These are phyloP conservation scores for Leishmania tropica DNA, from an alignment of 208 protist species.

Conservation along the genomic window DNA sequence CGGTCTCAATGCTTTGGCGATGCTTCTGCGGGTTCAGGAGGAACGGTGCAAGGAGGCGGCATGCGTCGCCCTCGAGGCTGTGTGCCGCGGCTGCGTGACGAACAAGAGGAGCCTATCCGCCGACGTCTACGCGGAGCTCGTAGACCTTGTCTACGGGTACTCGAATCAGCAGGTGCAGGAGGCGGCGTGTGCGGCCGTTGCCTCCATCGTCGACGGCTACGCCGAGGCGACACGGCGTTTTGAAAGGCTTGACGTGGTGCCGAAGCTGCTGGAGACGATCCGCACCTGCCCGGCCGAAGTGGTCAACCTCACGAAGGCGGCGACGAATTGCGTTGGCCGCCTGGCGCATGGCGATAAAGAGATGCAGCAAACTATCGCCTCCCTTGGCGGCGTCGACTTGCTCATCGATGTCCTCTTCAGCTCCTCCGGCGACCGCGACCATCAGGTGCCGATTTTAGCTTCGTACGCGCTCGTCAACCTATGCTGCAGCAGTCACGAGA, in stretches of 20 bases:
- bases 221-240: conserved; percentile 60
- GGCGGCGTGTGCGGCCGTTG: conserved; percentile 85
- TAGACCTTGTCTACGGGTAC: conserved; percentile 87
- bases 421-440: conserved; percentile 78
- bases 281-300: conserved; percentile 85
- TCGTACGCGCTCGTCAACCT: conserved; percentile 91
- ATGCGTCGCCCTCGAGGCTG: conserved; percentile 86
- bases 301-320: conserved; percentile 86
- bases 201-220: conserved; percentile 81
- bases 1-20: conserved; percentile 73
- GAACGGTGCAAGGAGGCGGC: conserved; percentile 91
- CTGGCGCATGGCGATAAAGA: conserved; percentile 80
- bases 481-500: conserved; percentile 84
- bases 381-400: conserved; percentile 78
- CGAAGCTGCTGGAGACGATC: conserved; percentile 88
- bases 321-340: conserved; percentile 87
- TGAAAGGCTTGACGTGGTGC: conserved; percentile 73
- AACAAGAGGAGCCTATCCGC: conserved; percentile 70
- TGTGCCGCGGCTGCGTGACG: conserved; percentile 69
- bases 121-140: conserved; percentile 69
- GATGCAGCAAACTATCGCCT: conserved; percentile 81
- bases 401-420: conserved; percentile 91
- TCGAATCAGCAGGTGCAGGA: conserved; percentile 93
- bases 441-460: conserved; percentile 89
- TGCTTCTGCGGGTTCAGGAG: conserved; percentile 82